phyloP scores from a whole-genome alignment of 108 stramenopile species.

The Tribonema minus region DNA sequence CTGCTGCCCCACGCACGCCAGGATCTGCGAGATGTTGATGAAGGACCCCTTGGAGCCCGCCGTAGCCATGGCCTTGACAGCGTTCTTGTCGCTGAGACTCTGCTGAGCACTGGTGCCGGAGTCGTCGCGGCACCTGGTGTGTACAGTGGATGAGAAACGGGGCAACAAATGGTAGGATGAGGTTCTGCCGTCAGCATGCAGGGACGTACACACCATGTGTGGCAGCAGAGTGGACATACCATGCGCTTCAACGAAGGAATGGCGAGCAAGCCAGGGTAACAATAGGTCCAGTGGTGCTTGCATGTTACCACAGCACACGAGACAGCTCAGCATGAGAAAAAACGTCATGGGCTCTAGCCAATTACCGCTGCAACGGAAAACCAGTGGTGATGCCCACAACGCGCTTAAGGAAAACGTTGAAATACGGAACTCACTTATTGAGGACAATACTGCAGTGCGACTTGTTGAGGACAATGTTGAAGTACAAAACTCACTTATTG shows the following conservation, averaged over 20 bases:
- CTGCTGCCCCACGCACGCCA: conserved; percentile 99
- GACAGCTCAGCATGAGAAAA: neutral
- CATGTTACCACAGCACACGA: neutral
- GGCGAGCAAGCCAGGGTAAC: too few species aligned
- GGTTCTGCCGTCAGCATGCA: neutral
- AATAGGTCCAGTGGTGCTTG: neutral
- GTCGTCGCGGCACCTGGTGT: conserved; percentile 90
- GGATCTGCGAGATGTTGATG: conserved; percentile 99
- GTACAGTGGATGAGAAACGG: conserved; percentile 18
- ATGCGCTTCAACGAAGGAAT: neutral
- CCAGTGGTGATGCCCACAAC: neutral
- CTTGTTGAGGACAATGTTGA: neutral
- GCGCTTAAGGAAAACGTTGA: neutral
- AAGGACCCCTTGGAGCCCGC: conserved; percentile 95
- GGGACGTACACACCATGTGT: too few species aligned
- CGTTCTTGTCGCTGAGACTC: conserved; percentile 81
- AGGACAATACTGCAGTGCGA: neutral
- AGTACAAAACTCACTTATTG: neutral
- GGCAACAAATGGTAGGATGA: neutral
- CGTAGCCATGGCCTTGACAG: conserved; percentile 94
- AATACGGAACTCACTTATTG: neutral
- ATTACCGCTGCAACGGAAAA: neutral
- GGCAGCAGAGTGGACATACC: neutral
- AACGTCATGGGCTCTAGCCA: neutral
- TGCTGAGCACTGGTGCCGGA: conserved; percentile 89